These are phyloP conservation scores for Linum trigynum DNA, from an alignment of 345 rosid species.

Conservation along the genomic window DNA sequence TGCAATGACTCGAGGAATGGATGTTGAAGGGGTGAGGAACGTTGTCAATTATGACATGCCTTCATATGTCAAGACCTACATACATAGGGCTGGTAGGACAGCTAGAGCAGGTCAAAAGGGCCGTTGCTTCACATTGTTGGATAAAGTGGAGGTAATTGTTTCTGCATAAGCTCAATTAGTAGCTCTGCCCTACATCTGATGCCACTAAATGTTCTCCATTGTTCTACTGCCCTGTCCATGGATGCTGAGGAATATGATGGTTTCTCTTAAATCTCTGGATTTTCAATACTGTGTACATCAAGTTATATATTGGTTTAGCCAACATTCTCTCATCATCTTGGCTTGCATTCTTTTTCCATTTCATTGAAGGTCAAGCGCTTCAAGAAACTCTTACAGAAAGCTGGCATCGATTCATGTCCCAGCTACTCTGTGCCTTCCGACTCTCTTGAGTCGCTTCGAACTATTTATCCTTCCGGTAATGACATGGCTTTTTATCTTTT, in stretches of 20 bases:
- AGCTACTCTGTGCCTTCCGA: constrained; percentile 35
- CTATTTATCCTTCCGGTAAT: constrained; percentile 55
- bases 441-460: constrained; percentile 41
- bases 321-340: background rate
- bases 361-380: constrained; percentile 67
- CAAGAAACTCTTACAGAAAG: constrained; percentile 61
- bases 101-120: constrained; percentile 94
- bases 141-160: constrained; percentile 48
- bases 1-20: constrained; percentile 96
- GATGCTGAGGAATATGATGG: too few species aligned
- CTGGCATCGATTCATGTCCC: constrained; percentile 53
- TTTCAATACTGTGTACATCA: too few species aligned
- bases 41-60: constrained; percentile 90
- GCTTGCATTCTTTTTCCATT: constrained; percentile 6
- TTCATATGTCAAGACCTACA: constrained; percentile 59
- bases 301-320: background rate
- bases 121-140: constrained; percentile 75
- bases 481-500: constrained; percentile 11
- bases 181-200: background rate
- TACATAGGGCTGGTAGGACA: constrained; percentile 94
- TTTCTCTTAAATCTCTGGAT: background rate
- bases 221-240: background rate
- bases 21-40: constrained; percentile 82
- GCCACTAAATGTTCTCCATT: background rate
- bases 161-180: background rate